Evolutionary conservation across 2,329 filamentous ascomycete species (phyloP).

Genomic region (Sclerotinia borealis): DNA sequence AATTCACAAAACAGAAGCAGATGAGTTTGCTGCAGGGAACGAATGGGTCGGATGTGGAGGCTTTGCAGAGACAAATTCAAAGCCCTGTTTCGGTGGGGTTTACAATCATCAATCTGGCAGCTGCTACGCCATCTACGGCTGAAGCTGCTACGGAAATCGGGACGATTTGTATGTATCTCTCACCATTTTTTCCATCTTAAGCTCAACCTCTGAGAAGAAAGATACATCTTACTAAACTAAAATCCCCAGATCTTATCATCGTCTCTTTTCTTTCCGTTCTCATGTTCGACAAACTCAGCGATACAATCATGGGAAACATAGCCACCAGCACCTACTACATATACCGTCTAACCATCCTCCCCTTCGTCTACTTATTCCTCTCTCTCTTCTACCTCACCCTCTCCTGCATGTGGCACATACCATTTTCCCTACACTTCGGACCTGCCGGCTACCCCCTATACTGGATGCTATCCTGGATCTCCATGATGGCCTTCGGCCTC

Average conservation of each 20-base stretch:
- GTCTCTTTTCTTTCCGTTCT: conserved; percentile 21
- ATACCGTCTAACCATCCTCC: conserved; percentile 16
- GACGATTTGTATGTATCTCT: conserved; percentile 17
- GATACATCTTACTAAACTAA: neutral
- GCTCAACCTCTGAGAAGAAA: neutral
- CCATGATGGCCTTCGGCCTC: conserved; percentile 22
- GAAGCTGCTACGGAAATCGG: conserved; percentile 22
- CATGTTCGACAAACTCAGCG: conserved; percentile 19
- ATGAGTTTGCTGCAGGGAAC: neutral
- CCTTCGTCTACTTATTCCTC: conserved; percentile 16
- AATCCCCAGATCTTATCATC: conserved; percentile 17
- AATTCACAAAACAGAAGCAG: conserved; percentile 19
- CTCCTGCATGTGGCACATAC: conserved; percentile 19
- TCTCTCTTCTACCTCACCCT: conserved; percentile 18
- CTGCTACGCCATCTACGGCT: conserved; percentile 16
- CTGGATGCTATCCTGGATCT: conserved; percentile 21
- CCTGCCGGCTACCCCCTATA: conserved; percentile 18
- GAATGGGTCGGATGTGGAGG: conserved; percentile 10
- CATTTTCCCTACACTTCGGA: conserved; percentile 17
- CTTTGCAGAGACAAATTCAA: conserved; percentile 15
- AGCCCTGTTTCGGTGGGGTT: conserved; percentile 14
- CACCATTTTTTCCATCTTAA: neutral
- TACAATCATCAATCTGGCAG: conserved; percentile 16
- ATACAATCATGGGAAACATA: conserved; percentile 20
- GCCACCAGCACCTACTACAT: conserved; percentile 13